phyloP scores from a whole-genome alignment of 1,284 basidiomycete genomes.

The Sporisorium iseilematis-ciliati region DNA sequence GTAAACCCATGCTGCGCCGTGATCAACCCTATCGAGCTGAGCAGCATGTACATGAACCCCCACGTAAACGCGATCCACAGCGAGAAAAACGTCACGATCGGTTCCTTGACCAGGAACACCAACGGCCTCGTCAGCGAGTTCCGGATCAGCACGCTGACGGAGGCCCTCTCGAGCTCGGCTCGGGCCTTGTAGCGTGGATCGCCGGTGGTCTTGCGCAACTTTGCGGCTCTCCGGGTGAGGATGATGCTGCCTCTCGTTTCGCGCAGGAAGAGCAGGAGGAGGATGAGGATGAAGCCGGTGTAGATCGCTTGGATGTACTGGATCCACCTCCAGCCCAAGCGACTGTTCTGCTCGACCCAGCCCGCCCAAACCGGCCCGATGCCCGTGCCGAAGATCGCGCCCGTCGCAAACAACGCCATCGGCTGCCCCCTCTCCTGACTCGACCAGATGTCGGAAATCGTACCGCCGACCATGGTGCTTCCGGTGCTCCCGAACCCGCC shows the following conservation, averaged over 20 bases:
- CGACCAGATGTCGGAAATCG: constrained; percentile 73
- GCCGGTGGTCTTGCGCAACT: constrained; percentile 72
- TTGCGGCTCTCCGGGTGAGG: constrained; percentile 69
- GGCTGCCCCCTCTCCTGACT: constrained; percentile 74
- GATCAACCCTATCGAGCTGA: constrained; percentile 65
- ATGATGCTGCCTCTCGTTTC: constrained; percentile 71
- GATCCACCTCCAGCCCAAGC: constrained; percentile 82
- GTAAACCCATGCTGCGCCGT: constrained; percentile 76
- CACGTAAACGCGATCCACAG: constrained; percentile 73
- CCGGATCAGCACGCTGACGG: constrained; percentile 75
- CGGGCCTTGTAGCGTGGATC: constrained; percentile 76
- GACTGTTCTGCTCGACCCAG: constrained; percentile 77
- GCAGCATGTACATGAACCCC: constrained; percentile 80
- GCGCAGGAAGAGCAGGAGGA: constrained; percentile 64
- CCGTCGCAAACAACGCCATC: constrained; percentile 72
- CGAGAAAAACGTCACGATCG: constrained; percentile 76
- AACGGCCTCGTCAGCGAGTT: constrained; percentile 79
- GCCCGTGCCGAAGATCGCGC: constrained; percentile 74
- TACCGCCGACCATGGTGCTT: constrained; percentile 82
- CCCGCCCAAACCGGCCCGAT: constrained; percentile 78
- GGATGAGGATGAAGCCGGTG: constrained; percentile 45
- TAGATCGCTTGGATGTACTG: constrained; percentile 76
- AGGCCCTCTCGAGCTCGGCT: constrained; percentile 77
- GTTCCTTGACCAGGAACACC: constrained; percentile 76
- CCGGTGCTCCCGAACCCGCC: constrained; percentile 77